These are phyloP conservation scores for Eucalyptus regnans DNA, from an alignment of 345 rosid genomes.

Conservation along the genomic window DNA sequence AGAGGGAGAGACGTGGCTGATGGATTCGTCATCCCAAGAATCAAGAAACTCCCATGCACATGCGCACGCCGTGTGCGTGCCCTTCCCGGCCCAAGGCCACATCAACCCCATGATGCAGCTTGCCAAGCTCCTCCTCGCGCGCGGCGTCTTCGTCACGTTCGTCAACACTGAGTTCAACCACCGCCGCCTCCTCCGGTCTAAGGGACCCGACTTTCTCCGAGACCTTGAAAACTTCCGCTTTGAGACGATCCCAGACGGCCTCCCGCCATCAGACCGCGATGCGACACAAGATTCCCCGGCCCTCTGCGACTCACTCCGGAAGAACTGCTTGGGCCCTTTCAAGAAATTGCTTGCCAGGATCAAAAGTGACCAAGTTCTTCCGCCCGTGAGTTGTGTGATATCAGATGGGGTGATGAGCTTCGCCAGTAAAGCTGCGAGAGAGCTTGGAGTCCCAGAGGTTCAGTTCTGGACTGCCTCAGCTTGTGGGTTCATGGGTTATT, in stretches of 20 bases:
- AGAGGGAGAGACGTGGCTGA: background rate
- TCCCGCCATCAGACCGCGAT: constrained; percentile 8
- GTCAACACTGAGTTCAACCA: constrained; percentile 22
- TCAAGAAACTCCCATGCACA: background rate
- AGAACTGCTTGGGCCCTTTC: constrained; percentile 7
- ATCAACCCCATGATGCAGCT: constrained; percentile 19
- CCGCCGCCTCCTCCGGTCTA: constrained; percentile 2
- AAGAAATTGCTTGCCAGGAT: background rate
- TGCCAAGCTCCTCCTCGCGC: constrained; percentile 24
- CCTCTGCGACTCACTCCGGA: background rate
- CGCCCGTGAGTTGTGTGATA: constrained; percentile 14
- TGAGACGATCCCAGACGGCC: constrained; percentile 15
- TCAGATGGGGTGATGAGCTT: constrained; percentile 11
- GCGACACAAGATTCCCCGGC: background rate
- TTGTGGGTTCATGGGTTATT: constrained; percentile 13
- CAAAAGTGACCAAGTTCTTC: background rate
- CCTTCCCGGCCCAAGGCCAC: constrained; percentile 33
- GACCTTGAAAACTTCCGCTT: constrained; percentile 1
- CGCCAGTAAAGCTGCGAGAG: constrained; percentile 8
- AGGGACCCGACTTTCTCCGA: background rate
- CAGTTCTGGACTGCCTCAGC: constrained; percentile 19
- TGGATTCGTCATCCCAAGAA: background rate
- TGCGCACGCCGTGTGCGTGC: constrained; percentile 12
- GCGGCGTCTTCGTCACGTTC: constrained; percentile 22
- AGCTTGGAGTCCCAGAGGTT: constrained; percentile 8